phyloP scores from a whole-genome alignment of 140 eudicot species.

The Oenanthe javanica region DNA sequence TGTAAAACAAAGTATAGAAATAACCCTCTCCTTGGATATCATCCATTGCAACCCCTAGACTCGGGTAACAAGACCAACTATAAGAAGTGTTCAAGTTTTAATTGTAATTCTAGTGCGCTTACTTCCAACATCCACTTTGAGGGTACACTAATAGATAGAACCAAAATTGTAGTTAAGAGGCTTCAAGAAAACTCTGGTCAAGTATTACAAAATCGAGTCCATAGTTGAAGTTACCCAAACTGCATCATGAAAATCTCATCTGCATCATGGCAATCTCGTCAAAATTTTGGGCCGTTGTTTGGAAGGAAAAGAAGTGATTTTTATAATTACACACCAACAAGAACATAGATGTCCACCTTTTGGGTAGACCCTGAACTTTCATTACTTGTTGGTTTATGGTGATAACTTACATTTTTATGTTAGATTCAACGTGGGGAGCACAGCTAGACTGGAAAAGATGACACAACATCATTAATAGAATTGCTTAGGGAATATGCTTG shows the following conservation, averaged over 20 bases:
- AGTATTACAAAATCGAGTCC: not conserved
- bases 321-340: no score
- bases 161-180: not conserved
- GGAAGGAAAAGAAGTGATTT: no score
- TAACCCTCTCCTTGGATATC: no score
- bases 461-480: not conserved
- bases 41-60: no score
- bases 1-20: no score
- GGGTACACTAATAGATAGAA: not conserved
- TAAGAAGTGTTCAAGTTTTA: no score
- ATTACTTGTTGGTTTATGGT: not conserved
- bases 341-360: no score
- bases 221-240: not conserved
- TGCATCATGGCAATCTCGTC: no score
- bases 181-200: conserved; percentile 1
- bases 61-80: no score
- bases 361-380: no score
- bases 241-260: no score
- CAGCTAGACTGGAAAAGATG: conserved; percentile 5
- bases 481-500: not conserved
- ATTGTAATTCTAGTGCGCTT: not conserved
- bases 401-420: not conserved
- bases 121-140: not conserved
- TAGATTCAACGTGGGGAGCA: not conserved
- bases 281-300: no score